Conservation (phyloP, 352 stramenopile species). For the Pythium guiyangense region DNA sequence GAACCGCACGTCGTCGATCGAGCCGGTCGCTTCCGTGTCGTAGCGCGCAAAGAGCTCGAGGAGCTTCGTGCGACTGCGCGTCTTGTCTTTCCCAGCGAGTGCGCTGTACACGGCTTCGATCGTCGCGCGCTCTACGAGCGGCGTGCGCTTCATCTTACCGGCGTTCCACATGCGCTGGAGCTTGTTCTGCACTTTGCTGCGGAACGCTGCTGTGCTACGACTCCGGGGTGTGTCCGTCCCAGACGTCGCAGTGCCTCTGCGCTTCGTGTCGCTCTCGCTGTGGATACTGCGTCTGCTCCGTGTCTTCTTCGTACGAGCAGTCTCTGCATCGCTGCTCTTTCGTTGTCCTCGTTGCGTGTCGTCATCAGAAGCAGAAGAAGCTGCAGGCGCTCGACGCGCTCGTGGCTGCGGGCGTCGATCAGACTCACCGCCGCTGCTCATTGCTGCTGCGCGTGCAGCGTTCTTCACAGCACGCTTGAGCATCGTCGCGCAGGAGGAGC, state of each 20-base stretch:
- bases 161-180: constrained; percentile 28
- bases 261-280: neutral
- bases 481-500: neutral
- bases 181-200: constrained; percentile 17
- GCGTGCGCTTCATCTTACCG: constrained; percentile 41
- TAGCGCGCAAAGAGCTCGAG: constrained; percentile 48
- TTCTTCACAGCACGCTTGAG: neutral
- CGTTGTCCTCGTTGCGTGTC: neutral
- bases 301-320: constrained; percentile 7
- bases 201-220: constrained; percentile 2
- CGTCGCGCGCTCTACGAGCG: constrained; percentile 35
- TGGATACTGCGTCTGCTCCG: neutral
- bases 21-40: constrained; percentile 31
- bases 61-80: constrained; percentile 32
- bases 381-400: too few relatives aligned
- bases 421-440: too few relatives aligned
- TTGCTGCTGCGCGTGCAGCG: neutral
- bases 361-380: too few relatives aligned
- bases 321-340: neutral
- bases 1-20: constrained; percentile 38
- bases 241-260: constrained; percentile 1
- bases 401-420: neutral
- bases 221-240: constrained; percentile 8
- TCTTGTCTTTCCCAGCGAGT: constrained; percentile 38
- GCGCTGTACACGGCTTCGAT: constrained; percentile 49